Percentiles rank a stretch among this genome's conserved stretches.
These are phyloP conservation scores for Bruguiera gymnorhiza DNA, from an alignment of 345 rosid genomes.

Conservation along the genomic window DNA sequence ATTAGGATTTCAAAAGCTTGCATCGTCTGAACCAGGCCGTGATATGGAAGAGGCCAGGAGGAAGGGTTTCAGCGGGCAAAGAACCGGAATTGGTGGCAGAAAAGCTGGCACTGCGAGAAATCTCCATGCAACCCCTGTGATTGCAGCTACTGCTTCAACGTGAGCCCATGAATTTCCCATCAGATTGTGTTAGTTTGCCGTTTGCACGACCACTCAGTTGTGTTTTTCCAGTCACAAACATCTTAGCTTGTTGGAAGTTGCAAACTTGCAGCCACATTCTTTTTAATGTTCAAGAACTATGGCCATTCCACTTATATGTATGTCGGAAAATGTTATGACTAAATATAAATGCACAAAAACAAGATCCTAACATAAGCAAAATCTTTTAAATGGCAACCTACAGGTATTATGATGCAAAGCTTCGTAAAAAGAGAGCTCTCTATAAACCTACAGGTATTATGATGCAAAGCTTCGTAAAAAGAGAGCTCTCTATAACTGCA, in stretches of 20 bases:
- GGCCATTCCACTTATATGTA: too few relatives aligned
- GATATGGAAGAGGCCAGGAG: constrained; percentile 32
- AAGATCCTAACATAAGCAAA: neutral
- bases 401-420: too few relatives aligned
- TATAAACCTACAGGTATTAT: too few relatives aligned
- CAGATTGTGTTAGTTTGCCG: neutral
- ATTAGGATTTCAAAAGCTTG: constrained; percentile 34
- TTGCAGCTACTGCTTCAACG: constrained; percentile 32
- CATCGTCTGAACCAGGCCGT: constrained; percentile 32
- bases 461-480: too few relatives aligned
- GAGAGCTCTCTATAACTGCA: too few relatives aligned
- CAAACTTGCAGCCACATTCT: constrained; percentile 36
- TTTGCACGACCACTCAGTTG: neutral
- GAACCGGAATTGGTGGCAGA: constrained; percentile 41
- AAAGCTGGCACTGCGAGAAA: constrained; percentile 26
- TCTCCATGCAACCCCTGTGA: constrained; percentile 16
- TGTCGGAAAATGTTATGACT: neutral
- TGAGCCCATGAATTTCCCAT: neutral
- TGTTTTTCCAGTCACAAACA: constrained; percentile 2
- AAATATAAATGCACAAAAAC: neutral
- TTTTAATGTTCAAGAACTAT: neutral
- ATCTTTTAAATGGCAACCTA: too few relatives aligned
- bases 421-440: too few relatives aligned
- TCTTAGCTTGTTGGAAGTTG: constrained; percentile 24
- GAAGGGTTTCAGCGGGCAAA: constrained; percentile 33